Conservation (phyloP, 768 basidiomycete genomes). For the Trametes villosa region DNA sequence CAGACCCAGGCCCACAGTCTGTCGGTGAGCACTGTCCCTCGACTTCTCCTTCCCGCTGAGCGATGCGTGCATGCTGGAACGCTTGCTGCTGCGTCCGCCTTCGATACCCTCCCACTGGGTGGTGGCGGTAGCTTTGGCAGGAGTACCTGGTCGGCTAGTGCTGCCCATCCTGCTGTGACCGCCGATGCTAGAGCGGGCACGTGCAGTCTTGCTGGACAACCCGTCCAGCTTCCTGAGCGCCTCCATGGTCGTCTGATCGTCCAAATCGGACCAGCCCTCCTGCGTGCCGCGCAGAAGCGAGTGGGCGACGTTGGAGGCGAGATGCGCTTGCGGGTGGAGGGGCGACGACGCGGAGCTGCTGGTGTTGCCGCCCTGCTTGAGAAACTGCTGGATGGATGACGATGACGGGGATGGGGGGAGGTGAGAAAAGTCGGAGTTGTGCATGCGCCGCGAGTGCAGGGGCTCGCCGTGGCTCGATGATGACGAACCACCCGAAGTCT, state of each 20-base stretch:
- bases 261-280: slow-evolving; percentile 86
- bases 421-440: slow-evolving; percentile 82
- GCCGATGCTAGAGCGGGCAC: slow-evolving; percentile 75
- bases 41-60: slow-evolving; percentile 48
- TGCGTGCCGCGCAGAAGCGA: slow-evolving; percentile 86
- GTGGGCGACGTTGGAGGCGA: slow-evolving; percentile 76
- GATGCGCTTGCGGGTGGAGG: slow-evolving; percentile 44
- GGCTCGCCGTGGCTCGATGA: slow-evolving; percentile 61
- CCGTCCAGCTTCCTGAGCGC: slow-evolving; percentile 94
- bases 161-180: slow-evolving; percentile 47
- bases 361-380: slow-evolving; percentile 58
- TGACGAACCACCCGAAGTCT: slow-evolving; percentile 70
- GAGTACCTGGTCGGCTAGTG: slow-evolving; percentile 71
- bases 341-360: slow-evolving; percentile 43
- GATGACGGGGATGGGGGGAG: slow-evolving; percentile 90
- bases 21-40: slow-evolving; percentile 40
- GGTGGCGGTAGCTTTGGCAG: slow-evolving; percentile 54
- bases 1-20: slow-evolving; percentile 41
- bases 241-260: slow-evolving; percentile 88
- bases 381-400: slow-evolving; percentile 85
- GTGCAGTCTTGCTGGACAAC: slow-evolving; percentile 72
- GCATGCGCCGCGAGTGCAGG: slow-evolving; percentile 59
- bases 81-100: slow-evolving; percentile 44
- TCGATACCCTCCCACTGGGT: slow-evolving; percentile 77
- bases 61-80: slow-evolving; percentile 44